Conservation (phyloP, 768 basidiomycete species). For the Kwoniella europaea region DNA sequence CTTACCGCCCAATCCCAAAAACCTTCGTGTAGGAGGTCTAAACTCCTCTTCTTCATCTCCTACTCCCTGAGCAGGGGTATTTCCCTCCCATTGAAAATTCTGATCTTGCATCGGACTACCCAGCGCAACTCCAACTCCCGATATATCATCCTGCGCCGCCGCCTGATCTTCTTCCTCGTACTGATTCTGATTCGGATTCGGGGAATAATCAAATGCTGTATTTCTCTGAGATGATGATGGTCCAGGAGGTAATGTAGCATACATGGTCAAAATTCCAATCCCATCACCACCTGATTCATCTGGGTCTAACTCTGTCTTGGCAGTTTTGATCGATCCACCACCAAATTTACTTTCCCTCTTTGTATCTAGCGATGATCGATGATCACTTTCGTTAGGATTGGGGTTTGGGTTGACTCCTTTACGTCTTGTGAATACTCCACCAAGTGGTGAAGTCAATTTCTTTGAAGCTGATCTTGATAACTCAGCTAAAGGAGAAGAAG, state of each 20-base stretch:
- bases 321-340: conserved; percentile 1
- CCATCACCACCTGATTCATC: not conserved
- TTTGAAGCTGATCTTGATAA: conserved; percentile 9
- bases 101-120: conserved; percentile 10
- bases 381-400: not conserved
- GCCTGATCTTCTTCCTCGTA: not conserved
- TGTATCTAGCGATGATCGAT: not conserved
- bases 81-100: conserved; percentile 1
- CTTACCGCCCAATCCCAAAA: conserved; percentile 11
- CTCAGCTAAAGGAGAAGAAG: conserved; percentile 17
- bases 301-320: not conserved
- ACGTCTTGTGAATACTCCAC: not conserved
- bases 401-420: not conserved
- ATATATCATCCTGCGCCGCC: not conserved
- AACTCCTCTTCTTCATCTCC: conserved; percentile 3
- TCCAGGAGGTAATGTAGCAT: conserved; percentile 11
- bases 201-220: not conserved
- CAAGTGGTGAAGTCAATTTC: not conserved
- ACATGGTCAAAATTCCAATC: conserved; percentile 22
- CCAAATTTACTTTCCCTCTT: conserved; percentile 5
- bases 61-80: not conserved
- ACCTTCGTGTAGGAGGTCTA: conserved; percentile 14
- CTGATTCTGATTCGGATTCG: not conserved
- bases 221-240: not conserved
- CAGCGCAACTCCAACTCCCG: conserved; percentile 5